phyloP scores from a whole-genome alignment of 805 yeast species.

The Kodamaea kakaduensis region DNA sequence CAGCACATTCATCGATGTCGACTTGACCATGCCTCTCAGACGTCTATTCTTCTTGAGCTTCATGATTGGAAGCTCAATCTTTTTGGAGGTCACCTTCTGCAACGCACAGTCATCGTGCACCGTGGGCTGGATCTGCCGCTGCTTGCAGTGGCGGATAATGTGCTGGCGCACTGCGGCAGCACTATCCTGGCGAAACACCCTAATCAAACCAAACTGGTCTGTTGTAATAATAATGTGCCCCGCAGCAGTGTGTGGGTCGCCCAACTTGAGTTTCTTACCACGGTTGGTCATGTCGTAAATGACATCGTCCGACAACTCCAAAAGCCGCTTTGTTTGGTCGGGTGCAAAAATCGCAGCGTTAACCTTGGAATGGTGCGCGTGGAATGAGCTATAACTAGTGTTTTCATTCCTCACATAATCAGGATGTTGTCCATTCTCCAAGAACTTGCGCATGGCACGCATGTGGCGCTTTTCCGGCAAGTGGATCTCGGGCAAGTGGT shows the following conservation, averaged over 20 bases:
- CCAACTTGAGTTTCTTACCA: conserved; percentile 14
- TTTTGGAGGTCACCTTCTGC: background rate
- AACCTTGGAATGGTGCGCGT: conserved; percentile 70
- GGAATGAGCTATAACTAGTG: conserved; percentile 63
- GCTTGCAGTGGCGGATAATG: conserved; percentile 13
- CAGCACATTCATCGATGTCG: no score
- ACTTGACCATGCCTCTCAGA: no score
- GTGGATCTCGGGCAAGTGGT: conserved; percentile 31
- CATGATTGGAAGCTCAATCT: background rate
- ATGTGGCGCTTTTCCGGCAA: conserved; percentile 23
- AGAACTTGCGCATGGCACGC: conserved; percentile 24
- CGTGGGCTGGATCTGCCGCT: background rate
- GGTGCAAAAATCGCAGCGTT: conserved; percentile 83
- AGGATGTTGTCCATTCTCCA: conserved; percentile 18
- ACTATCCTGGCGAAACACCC: conserved; percentile 78
- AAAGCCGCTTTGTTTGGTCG: conserved; percentile 52
- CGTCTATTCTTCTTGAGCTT: background rate
- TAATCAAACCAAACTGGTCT: conserved; percentile 66
- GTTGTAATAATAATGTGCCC: conserved; percentile 68
- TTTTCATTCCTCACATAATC: conserved; percentile 45
- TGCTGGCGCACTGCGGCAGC: conserved; percentile 42
- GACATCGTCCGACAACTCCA: conserved; percentile 74
- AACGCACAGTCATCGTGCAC: background rate
- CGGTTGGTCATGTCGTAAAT: conserved; percentile 56
- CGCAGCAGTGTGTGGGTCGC: conserved; percentile 11